Conservation (phyloP, 1,284 basidiomycete species). For the Termitomyces sp. region DNA sequence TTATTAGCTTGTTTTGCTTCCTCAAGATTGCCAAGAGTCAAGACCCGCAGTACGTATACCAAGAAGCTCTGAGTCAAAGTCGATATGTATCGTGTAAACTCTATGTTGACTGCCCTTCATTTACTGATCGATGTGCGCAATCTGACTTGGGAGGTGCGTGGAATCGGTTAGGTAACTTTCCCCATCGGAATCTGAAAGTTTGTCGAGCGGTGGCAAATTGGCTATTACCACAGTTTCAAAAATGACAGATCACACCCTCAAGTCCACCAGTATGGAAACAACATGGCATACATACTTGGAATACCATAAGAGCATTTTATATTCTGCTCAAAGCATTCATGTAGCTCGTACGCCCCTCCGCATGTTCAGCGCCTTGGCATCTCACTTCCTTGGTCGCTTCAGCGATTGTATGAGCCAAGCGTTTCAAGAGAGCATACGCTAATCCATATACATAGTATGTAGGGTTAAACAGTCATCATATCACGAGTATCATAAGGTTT, state of each 20-base stretch:
- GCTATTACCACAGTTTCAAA: not conserved
- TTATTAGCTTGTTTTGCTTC: not conserved
- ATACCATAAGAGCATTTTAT: not conserved
- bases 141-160: not conserved
- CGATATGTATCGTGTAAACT: not conserved
- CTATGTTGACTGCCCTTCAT: not conserved
- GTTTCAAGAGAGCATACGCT: no score
- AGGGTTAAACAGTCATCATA: no score
- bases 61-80: not conserved
- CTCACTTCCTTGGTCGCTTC: not conserved
- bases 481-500: no score
- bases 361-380: not conserved
- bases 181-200: not conserved
- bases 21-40: constrained; percentile 6
- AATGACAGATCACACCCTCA: not conserved
- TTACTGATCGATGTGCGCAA: not conserved
- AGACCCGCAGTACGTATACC: not conserved
- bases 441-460: no score
- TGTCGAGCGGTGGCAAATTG: no score
- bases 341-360: not conserved
- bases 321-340: no score
- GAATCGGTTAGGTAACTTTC: not conserved
- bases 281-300: not conserved
- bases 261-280: not conserved
- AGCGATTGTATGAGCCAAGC: not conserved